A percentile compares a stretch with the other conserved stretches of the same genome.
phyloP scores from a whole-genome alignment of 768 basidiomycete genomes.

The Fibroporia radiculosa region DNA sequence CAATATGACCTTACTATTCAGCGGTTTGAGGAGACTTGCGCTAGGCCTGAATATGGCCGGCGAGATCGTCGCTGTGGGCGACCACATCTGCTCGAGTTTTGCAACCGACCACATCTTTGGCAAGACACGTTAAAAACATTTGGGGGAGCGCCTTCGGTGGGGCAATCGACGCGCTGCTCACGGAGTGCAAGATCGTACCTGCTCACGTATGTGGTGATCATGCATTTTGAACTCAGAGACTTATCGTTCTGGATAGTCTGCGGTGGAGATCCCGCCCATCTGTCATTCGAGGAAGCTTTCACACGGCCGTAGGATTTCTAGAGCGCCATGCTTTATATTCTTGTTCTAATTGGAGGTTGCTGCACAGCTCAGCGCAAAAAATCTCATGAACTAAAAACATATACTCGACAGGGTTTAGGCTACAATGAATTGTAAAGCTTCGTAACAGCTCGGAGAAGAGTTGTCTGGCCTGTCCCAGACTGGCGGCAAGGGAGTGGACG shows the following conservation, averaged over 20 bases:
- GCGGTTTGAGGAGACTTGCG: too few species aligned
- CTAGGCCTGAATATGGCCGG: slow-evolving; percentile 57
- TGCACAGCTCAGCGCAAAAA: slow-evolving; percentile 43
- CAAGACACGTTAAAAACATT: slow-evolving; percentile 28
- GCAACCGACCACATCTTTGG: slow-evolving; percentile 39
- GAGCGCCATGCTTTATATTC: slow-evolving; percentile 57
- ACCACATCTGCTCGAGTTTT: slow-evolving; percentile 47
- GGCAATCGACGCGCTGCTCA: slow-evolving; percentile 41
- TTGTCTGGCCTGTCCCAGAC: slow-evolving; percentile 16
- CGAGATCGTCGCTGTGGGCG: slow-evolving; percentile 40
- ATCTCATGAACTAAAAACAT: slow-evolving; percentile 58
- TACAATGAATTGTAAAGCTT: slow-evolving; percentile 39
- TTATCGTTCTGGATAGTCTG: slow-evolving; percentile 19
- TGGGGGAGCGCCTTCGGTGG: slow-evolving; percentile 29
- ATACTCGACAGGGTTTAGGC: slow-evolving; percentile 45
- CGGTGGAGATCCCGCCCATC: slow-evolving; percentile 50
- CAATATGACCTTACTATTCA: too few species aligned
- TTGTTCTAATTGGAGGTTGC: slow-evolving; percentile 55
- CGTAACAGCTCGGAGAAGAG: background rate
- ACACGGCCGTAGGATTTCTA: slow-evolving; percentile 54
- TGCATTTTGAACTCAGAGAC: background rate
- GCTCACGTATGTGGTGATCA: slow-evolving; percentile 26
- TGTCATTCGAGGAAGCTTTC: slow-evolving; percentile 59
- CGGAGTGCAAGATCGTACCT: slow-evolving; percentile 46
- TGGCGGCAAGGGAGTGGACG: slow-evolving; percentile 24